Evolutionary conservation across 192 early-diverging fungal genomes (phyloP).

Genomic region (Coemansia sp.): DNA sequence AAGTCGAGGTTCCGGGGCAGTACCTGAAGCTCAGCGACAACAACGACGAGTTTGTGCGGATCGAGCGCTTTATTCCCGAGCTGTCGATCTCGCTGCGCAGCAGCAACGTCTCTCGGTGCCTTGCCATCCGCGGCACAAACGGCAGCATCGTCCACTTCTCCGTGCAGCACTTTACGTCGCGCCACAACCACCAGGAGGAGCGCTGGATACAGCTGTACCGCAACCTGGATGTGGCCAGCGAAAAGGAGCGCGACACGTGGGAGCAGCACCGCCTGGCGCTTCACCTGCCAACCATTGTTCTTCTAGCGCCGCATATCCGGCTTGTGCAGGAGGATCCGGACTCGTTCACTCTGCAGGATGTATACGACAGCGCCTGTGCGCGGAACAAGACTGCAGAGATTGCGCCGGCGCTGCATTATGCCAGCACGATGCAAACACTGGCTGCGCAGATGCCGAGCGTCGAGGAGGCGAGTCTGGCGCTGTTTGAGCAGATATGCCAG

Average conservation of each 20-base stretch:
- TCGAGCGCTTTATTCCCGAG: slow-evolving; percentile 92
- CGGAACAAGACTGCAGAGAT: slow-evolving; percentile 77
- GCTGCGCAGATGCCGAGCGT: slow-evolving; percentile 51
- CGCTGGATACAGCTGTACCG: slow-evolving; percentile 93
- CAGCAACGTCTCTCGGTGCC: slow-evolving; percentile 68
- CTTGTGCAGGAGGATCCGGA: slow-evolving; percentile 92
- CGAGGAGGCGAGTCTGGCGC: slow-evolving; percentile 79
- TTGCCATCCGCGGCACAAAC: slow-evolving; percentile 90
- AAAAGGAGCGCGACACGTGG: slow-evolving; percentile 65
- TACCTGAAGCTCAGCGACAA: slow-evolving; percentile 82
- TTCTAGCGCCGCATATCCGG: slow-evolving; percentile 88
- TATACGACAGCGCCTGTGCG: slow-evolving; percentile 89
- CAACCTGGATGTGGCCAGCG: slow-evolving; percentile 84
- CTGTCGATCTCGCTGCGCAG: slow-evolving; percentile 82
- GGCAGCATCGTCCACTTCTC: slow-evolving; percentile 88
- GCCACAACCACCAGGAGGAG: slow-evolving; percentile 92
- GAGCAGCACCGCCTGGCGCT: slow-evolving; percentile 77
- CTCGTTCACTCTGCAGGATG: slow-evolving; percentile 85
- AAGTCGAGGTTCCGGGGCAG: slow-evolving; percentile 98
- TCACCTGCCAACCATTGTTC: slow-evolving; percentile 90
- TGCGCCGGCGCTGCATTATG: slow-evolving; percentile 81
- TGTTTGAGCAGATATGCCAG: slow-evolving; percentile 83
- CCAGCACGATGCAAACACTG: slow-evolving; percentile 62
- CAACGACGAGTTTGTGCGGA: slow-evolving; percentile 89
- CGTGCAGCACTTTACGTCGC: slow-evolving; percentile 90